Conservation (phyloP, 371 early-diverging fungal genomes). For the Mucor plumbeus region DNA sequence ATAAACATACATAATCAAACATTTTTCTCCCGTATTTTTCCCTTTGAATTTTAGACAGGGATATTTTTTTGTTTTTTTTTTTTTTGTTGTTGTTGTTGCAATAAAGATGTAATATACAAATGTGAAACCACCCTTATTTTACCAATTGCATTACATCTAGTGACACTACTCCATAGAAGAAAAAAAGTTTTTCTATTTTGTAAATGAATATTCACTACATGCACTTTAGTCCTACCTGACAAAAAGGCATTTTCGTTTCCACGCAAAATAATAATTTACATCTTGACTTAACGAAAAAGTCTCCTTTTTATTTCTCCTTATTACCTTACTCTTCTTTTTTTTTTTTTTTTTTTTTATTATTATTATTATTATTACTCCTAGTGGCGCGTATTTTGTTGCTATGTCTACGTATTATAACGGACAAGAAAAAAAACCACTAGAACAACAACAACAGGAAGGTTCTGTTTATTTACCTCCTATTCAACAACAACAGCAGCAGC, state of each 20-base stretch:
- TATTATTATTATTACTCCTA: no score
- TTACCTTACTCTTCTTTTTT: conserved; percentile 5
- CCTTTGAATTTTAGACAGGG: neutral
- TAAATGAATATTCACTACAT: neutral
- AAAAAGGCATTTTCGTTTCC: neutral
- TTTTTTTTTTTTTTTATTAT: neutral
- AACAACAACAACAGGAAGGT: neutral
- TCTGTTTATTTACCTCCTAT: conserved; percentile 18
- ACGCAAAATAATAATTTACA: neutral
- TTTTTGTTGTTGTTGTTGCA: neutral
- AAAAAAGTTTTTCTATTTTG: neutral
- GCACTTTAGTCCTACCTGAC: neutral
- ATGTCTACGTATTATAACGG: conserved; percentile 11
- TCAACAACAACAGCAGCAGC: neutral
- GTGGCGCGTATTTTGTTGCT: neutral
- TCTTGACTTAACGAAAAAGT: neutral
- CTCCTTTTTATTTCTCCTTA: neutral
- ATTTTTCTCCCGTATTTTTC: neutral
- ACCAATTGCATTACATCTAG: neutral
- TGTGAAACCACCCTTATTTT: neutral
- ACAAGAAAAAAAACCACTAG: neutral
- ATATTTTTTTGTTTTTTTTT: no score
- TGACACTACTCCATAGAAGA: neutral
- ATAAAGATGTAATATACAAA: neutral
- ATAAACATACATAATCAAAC: neutral